These are phyloP conservation scores for Penicillium daleae DNA, from an alignment of 495 filamentous ascomycete species.

Conservation along the genomic window DNA sequence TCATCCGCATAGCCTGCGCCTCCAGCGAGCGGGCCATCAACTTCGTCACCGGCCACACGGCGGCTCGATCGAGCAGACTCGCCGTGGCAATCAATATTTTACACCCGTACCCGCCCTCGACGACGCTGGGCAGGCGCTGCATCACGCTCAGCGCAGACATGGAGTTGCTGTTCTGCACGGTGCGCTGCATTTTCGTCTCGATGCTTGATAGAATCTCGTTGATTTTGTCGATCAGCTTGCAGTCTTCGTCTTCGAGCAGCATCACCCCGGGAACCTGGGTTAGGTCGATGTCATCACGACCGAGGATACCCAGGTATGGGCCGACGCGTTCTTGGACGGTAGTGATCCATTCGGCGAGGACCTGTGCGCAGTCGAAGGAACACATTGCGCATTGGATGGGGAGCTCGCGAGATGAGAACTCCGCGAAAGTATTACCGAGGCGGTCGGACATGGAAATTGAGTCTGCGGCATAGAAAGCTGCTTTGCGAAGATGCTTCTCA, in stretches of 20 bases:
- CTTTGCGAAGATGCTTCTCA: slow-evolving; percentile 88
- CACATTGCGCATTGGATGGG: slow-evolving; percentile 93
- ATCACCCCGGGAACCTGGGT: slow-evolving; percentile 79
- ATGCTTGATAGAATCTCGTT: slow-evolving; percentile 77
- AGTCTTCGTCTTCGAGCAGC: slow-evolving; percentile 90
- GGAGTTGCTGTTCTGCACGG: slow-evolving; percentile 48
- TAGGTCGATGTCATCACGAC: slow-evolving; percentile 78
- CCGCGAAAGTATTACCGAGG: slow-evolving; percentile 82
- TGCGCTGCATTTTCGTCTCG: slow-evolving; percentile 76
- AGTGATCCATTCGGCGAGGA: slow-evolving; percentile 94
- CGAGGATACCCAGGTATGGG: slow-evolving; percentile 82
- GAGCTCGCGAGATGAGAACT: slow-evolving; percentile 85
- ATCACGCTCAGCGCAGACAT: slow-evolving; percentile 55
- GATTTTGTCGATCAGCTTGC: slow-evolving; percentile 84
- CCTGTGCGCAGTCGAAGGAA: slow-evolving; percentile 93
- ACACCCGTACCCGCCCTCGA: slow-evolving; percentile 74
- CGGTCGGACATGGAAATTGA: slow-evolving; percentile 90
- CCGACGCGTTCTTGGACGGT: slow-evolving; percentile 95
- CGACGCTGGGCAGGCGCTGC: slow-evolving; percentile 60
- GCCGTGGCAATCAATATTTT: slow-evolving; percentile 88
- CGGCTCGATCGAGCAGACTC: slow-evolving; percentile 84
- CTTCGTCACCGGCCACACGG: slow-evolving; percentile 94
- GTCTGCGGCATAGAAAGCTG: slow-evolving; percentile 92
- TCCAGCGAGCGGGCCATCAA: slow-evolving; percentile 88
- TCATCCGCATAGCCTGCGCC: slow-evolving; percentile 81